Evolutionary conservation across 73 alveolate species (phyloP).

Genomic region (Tetrahymena malaccensis): DNA sequence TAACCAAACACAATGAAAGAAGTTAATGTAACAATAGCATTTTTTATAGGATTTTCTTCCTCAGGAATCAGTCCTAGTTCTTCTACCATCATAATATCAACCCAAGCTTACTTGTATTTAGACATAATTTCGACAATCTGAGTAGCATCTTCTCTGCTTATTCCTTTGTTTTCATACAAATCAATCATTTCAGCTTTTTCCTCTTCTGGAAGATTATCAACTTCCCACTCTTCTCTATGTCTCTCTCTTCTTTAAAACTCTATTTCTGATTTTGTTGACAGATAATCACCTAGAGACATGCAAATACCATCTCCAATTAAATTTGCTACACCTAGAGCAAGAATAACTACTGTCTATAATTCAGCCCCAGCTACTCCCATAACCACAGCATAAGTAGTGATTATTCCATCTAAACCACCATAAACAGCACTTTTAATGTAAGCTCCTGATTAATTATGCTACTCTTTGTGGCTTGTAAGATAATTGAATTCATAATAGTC

Average conservation of each 20-base stretch:
- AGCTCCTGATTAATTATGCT: slow-evolving; percentile 17
- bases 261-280: slow-evolving; percentile 26
- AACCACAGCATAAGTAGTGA: slow-evolving; percentile 33
- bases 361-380: slow-evolving; percentile 38
- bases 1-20: slow-evolving; percentile 21
- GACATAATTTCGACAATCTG: slow-evolving; percentile 15
- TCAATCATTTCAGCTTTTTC: slow-evolving; percentile 39
- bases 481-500: not conserved
- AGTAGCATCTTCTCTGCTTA: slow-evolving; percentile 23
- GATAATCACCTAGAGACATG: slow-evolving; percentile 39
- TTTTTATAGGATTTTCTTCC: slow-evolving; percentile 28
- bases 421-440: slow-evolving; percentile 38
- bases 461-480: not conserved
- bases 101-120: slow-evolving; percentile 24
- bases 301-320: slow-evolving; percentile 42
- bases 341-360: slow-evolving; percentile 1
- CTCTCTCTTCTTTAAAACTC: slow-evolving; percentile 33
- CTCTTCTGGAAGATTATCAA: slow-evolving; percentile 28
- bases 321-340: slow-evolving; percentile 29
- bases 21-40: slow-evolving; percentile 25
- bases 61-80: slow-evolving; percentile 32
- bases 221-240: slow-evolving; percentile 34
- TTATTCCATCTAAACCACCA: slow-evolving; percentile 43
- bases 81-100: slow-evolving; percentile 46
- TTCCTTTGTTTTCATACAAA: slow-evolving; percentile 23